Base-by-base conservation (phyloP, 345 rosid species). In the Rubroshorea leprosula region DNA sequence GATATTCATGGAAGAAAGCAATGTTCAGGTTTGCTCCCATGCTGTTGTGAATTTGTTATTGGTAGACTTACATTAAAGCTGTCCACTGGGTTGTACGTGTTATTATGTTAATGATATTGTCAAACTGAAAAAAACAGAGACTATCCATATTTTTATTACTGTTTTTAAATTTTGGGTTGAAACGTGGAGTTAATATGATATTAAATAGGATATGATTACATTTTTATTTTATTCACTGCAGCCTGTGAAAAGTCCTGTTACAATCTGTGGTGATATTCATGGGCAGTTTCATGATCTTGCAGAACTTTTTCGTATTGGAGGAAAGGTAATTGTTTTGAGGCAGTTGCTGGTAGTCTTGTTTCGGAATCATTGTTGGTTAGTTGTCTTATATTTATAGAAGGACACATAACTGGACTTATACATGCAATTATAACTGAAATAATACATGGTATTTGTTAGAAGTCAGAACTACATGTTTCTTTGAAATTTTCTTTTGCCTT, bases 271-370 rank as follows among this genome's bases (percentile, higher is more conserved):
- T 65, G 98, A 91, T 77, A 88, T 91, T 65, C 98, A 91, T 48
- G 95, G 95, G 54, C 98, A 91, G 74, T 91, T 91, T 54, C 98
- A 91, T 78, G 98, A 91, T 76, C 96, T 91, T 67, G 98, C 98
- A 5, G 98, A 91, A 76, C 98, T 91, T 66, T 91, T 91, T 73
- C 90, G 90, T 49, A 88, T 88, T 68, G 93, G 98, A 19, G 96
- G 98, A 66, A 84, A 82, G 96, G 98, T 91, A 81, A 55, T 31
- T 66, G 3, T 57, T 58, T 56, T 29, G 5, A 1, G 19, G 27
- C 38, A 12, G 9, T 3, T 17, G 56, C 48, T 49, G 5, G 4
- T 7, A 5, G 20, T 41, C 7, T 57, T 22, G 21, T 49, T 19
- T 57, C 27, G 14, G 22, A 35, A 1, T 10, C 12, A 35, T 35